Base-by-base conservation (phyloP, 768 basidiomycete species). In the Thelephora ganbajun region DNA sequence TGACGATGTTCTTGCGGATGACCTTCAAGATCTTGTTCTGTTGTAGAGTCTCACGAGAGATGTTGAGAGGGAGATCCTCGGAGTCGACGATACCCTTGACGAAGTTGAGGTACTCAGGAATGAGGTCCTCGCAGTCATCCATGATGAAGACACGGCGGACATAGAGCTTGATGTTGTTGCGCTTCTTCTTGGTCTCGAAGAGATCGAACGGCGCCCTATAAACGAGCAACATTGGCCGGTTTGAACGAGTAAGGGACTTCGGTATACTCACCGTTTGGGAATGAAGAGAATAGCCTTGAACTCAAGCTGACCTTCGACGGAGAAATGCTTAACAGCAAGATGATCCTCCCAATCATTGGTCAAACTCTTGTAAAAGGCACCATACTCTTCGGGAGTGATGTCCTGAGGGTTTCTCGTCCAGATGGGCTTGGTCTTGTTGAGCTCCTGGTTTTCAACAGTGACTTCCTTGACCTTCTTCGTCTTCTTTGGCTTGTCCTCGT, bases 11-110 rank as follows among this genome's bases (percentile, higher is more conserved):
- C 80, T 97, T 96, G 67, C 91, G 88, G 65, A 94, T 93, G 66
- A 96, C 92, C 76, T 98, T 99, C 59, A 99, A 84, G 57, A 99
- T 99, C 81, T 98, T 99, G 79, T 98, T 98, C 64, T 98, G 96
- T 68, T 99, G 96, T 48, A 99, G 81, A 33, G 93, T 97, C 76
- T 99, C 94, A 71, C 96, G 92, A 39, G 96, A 98, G 69, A 99
- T 98, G 79, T 99, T 99, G 63, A 98, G 88, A 22, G 96, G 96
- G 26, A 99, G 82, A 67, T 99, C 96, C 72, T 99, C 96, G 30
- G 94, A 98, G 76, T 99, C 94, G 69, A 99, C 96, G 64, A 99
- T 97, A 76, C 91, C 91, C 79, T 96, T 96, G 72, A 97, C 81
- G 66, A 97, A 98, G 77, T 97, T 97, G 68, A 97, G 89, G 77